Percentiles rank a stretch among this genome's conserved stretches.
These are phyloP conservation scores for Betula pendula DNA, from an alignment of 306 rosid genomes.

Conservation along the genomic window DNA sequence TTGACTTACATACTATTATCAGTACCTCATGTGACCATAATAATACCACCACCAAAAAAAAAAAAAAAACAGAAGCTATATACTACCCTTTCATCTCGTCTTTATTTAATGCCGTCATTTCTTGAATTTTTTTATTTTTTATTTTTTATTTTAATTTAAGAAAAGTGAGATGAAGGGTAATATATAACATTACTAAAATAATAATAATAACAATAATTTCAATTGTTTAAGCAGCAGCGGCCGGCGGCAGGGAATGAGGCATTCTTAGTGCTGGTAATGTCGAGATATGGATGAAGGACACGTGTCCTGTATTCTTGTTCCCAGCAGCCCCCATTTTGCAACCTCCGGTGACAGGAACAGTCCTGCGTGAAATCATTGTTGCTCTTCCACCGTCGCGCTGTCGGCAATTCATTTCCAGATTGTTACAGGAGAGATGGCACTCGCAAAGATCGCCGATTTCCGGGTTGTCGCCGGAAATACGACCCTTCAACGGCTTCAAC, in stretches of 20 bases:
- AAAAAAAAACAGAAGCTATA: no score
- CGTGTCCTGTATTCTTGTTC: background rate
- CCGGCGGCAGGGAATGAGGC: background rate
- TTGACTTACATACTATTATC: no score
- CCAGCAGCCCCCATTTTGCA: background rate
- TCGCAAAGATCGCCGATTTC: background rate
- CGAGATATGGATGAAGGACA: background rate
- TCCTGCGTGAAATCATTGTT: background rate
- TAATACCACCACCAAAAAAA: no score
- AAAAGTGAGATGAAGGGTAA: no score
- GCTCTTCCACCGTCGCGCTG: background rate
- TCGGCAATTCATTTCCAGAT: background rate
- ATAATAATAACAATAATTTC: background rate
- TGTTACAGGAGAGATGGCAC: slow-evolving; percentile 6
- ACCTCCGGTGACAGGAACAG: background rate
- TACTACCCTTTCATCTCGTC: no score
- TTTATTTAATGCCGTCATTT: no score
- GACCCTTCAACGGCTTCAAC: background rate
- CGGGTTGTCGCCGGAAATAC: background rate
- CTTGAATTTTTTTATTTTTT: no score
- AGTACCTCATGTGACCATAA: no score
- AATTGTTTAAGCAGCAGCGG: background rate
- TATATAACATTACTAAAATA: background rate
- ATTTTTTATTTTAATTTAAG: no score
- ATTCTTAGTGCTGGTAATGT: background rate